These are phyloP conservation scores for Trichoderma cornu-damae DNA, from an alignment of 2,329 filamentous ascomycete genomes.

Conservation along the genomic window DNA sequence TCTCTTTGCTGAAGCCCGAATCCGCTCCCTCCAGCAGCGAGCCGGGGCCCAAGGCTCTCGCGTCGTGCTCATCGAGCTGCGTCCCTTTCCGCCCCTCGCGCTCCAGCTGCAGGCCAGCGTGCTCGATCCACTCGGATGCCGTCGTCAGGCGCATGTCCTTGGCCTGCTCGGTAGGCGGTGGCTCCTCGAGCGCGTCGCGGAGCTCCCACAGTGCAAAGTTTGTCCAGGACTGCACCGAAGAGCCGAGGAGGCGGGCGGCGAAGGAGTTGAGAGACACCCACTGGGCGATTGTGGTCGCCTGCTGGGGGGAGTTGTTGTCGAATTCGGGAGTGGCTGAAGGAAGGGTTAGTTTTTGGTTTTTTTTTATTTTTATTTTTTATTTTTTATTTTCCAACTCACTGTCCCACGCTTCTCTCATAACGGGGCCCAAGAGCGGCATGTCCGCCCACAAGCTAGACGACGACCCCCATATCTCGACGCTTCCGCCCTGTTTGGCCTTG, in stretches of 20 bases:
- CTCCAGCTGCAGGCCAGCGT: slow-evolving; percentile 28
- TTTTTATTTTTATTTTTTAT: background rate
- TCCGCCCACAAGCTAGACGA: slow-evolving; percentile 28
- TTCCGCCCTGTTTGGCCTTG: slow-evolving; percentile 22
- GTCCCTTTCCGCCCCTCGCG: slow-evolving; percentile 17
- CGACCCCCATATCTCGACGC: slow-evolving; percentile 29
- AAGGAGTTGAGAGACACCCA: slow-evolving; percentile 35
- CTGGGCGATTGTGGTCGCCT: slow-evolving; percentile 22
- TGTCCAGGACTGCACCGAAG: slow-evolving; percentile 23
- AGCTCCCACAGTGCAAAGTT: slow-evolving; percentile 31
- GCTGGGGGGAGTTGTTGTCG: slow-evolving; percentile 23
- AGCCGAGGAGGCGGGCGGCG: slow-evolving; percentile 29
- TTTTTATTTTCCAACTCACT: slow-evolving; percentile 21
- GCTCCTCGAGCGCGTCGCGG: slow-evolving; percentile 30
- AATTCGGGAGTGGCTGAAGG: slow-evolving; percentile 25
- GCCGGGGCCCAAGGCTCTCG: slow-evolving; percentile 23
- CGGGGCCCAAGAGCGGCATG: slow-evolving; percentile 30
- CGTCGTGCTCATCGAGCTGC: slow-evolving; percentile 23
- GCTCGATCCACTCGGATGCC: slow-evolving; percentile 29
- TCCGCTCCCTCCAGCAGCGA: slow-evolving; percentile 21
- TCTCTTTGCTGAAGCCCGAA: slow-evolving; percentile 25
- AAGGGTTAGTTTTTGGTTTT: background rate
- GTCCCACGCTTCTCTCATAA: slow-evolving; percentile 30
- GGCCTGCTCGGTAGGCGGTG: slow-evolving; percentile 18
- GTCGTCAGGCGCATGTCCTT: slow-evolving; percentile 24